Percentiles rank a stretch among this genome's conserved stretches.
Conservation (phyloP, 2,329 filamentous ascomycete species). For the Aspergillus nomiae region DNA sequence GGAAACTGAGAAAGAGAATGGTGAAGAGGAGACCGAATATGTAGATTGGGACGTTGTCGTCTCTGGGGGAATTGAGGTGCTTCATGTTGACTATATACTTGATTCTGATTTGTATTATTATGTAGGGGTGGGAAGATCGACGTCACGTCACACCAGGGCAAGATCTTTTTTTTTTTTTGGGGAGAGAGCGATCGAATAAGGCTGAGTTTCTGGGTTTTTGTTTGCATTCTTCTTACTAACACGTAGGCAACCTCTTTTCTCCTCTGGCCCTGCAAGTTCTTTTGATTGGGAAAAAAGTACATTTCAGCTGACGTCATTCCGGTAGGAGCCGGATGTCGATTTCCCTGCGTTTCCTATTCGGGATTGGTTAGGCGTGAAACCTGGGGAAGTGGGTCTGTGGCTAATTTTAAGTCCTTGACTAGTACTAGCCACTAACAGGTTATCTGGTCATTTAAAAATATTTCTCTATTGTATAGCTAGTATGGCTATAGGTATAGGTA, state of each 20-base stretch:
- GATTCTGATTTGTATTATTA: too few relatives aligned
- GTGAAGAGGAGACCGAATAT: slow-evolving; percentile 31
- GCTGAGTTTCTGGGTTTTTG: background rate
- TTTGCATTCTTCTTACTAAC: background rate
- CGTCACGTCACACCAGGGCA: slow-evolving; percentile 19
- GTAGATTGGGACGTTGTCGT: slow-evolving; percentile 29
- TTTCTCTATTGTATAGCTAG: background rate
- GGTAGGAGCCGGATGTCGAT: background rate
- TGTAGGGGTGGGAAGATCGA: slow-evolving; percentile 15
- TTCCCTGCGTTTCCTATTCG: slow-evolving; percentile 1
- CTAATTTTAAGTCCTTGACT: background rate
- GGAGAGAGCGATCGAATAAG: background rate
- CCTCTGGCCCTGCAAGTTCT: background rate
- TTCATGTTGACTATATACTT: slow-evolving; percentile 21
- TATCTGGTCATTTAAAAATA: background rate
- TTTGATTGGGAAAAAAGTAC: background rate
- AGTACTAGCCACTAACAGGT: background rate
- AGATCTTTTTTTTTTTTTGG: background rate
- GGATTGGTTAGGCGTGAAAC: background rate
- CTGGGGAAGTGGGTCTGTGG: slow-evolving; percentile 10
- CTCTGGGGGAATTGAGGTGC: slow-evolving; percentile 24
- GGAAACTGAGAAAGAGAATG: slow-evolving; percentile 29
- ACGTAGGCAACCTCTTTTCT: background rate
- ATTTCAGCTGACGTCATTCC: slow-evolving; percentile 23
- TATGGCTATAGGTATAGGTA: background rate